These are phyloP conservation scores for Dipteronia dyeriana DNA, from an alignment of 345 rosid genomes.

Conservation along the genomic window DNA sequence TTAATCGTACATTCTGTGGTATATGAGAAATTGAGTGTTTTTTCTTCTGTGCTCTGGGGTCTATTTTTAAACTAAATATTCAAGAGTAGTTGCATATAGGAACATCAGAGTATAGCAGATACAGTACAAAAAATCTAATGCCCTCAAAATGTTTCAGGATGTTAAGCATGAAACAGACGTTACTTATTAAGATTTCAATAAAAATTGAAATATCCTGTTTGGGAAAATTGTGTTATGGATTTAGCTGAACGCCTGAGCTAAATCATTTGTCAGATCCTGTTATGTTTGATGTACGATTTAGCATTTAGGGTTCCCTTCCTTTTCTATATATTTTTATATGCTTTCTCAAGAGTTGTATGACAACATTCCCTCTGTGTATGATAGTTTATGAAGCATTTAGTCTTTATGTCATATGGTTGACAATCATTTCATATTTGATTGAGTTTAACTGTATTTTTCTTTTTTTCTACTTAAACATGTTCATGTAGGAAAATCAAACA, in stretches of 20 bases:
- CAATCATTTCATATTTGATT: not conserved
- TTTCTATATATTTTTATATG: not conserved
- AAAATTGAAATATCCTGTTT: not conserved
- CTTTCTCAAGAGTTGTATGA: not conserved
- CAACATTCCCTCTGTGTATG: not conserved
- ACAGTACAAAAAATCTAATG: not conserved
- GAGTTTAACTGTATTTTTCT: not conserved
- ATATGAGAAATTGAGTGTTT: not conserved
- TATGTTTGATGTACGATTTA: not conserved
- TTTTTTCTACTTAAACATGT: conserved; percentile 3
- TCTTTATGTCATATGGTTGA: not conserved
- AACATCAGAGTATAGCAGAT: not conserved
- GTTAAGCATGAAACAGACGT: not conserved
- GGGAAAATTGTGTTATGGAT: not conserved
- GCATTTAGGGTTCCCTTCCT: not conserved
- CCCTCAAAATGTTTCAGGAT: not conserved
- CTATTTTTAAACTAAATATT: not conserved
- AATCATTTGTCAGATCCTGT: not conserved
- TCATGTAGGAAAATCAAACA: not conserved
- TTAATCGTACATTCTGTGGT: not conserved
- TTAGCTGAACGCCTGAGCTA: not conserved
- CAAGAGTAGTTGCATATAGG: not conserved
- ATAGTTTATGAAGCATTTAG: not conserved
- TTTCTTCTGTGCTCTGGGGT: not conserved
- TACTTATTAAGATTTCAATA: not conserved